Conservation (phyloP, 345 rosid species). For the Eucalyptus paniculata region DNA sequence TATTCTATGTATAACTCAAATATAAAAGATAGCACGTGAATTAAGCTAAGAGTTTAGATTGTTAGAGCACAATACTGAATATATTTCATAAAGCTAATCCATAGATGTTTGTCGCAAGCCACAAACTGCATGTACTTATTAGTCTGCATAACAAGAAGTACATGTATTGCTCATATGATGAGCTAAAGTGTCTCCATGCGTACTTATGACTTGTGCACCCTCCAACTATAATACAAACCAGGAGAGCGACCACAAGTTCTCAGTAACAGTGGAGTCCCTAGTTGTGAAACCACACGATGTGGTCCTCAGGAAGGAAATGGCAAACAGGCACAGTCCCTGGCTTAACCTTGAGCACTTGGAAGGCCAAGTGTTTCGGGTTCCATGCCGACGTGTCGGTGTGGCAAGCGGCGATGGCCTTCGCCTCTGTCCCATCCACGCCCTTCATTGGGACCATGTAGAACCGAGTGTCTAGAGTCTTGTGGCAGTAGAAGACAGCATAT, state of each 20-base stretch:
- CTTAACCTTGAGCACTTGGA: constrained; percentile 60
- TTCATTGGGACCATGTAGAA: constrained; percentile 43
- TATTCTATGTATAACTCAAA: neutral
- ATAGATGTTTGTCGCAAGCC: neutral
- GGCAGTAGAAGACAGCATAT: constrained; percentile 80
- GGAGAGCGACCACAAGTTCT: neutral
- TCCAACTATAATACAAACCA: neutral
- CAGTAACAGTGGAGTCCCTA: neutral
- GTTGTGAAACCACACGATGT: constrained; percentile 50
- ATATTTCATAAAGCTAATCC: neutral
- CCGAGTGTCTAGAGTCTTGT: constrained; percentile 37
- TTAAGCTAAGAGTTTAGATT: neutral
- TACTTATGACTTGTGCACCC: neutral
- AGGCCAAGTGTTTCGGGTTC: constrained; percentile 80
- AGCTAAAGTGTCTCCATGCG: neutral
- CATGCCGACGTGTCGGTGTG: constrained; percentile 78
- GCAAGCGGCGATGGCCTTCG: constrained; percentile 67
- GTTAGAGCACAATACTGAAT: neutral
- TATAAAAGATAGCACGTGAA: neutral
- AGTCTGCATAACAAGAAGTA: neutral
- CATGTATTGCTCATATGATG: neutral
- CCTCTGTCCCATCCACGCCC: constrained; percentile 52
- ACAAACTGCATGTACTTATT: neutral
- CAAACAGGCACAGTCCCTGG: constrained; percentile 66
- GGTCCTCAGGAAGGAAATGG: constrained; percentile 79